phyloP scores from a whole-genome alignment of 768 basidiomycete species.

The Trichaptum fuscoviolaceum region DNA sequence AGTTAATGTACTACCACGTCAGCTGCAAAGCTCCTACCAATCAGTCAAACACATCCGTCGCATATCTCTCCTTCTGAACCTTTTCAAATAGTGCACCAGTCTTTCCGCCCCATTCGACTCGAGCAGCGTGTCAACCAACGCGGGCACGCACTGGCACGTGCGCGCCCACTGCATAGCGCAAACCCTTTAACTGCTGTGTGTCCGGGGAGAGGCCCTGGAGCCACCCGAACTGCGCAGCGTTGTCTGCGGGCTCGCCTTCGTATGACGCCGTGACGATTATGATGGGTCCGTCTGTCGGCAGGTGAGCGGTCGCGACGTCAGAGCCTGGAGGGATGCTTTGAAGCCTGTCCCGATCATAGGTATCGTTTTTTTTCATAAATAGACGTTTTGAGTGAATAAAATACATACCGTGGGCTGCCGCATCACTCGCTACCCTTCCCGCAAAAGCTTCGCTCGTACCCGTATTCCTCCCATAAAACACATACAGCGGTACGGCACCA shows the following conservation, averaged over 20 bases:
- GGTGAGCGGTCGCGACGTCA: conserved; percentile 33
- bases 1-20: background rate
- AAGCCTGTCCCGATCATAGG: conserved; percentile 37
- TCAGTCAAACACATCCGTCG: conserved; percentile 43
- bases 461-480: conserved; percentile 43
- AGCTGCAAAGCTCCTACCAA: background rate
- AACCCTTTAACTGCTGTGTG: conserved; percentile 21
- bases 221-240: conserved; percentile 42
- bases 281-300: conserved; percentile 40
- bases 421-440: conserved; percentile 36
- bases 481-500: conserved; percentile 23
- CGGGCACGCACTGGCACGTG: conserved; percentile 44
- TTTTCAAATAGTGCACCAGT: conserved; percentile 29
- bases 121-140: conserved; percentile 32
- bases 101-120: conserved; percentile 30
- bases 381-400: background rate
- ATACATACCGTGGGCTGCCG: conserved; percentile 29
- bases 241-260: conserved; percentile 47
- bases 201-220: conserved; percentile 24
- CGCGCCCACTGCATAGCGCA: conserved; percentile 41
- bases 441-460: conserved; percentile 46
- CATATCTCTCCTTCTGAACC: conserved; percentile 35
- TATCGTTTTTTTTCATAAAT: too few species aligned
- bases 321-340: conserved; percentile 30
- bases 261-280: conserved; percentile 43